Conservation (phyloP, 306 rosid species). For the Sesbania bispinosa region DNA sequence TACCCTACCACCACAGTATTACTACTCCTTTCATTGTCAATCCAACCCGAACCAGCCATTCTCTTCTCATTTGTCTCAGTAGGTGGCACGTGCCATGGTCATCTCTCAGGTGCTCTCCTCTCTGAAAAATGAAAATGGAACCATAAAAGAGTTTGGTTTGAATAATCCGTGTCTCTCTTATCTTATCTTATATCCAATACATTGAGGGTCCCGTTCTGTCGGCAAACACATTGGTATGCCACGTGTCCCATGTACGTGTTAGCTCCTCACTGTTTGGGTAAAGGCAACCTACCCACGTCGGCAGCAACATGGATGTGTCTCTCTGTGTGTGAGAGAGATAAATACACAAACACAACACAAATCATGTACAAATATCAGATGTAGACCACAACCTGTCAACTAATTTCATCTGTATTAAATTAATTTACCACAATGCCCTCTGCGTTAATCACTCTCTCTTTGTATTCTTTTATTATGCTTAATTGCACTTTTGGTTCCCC, state of each 20-base stretch:
- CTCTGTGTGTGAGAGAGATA: too few species aligned
- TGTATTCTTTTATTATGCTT: too few species aligned
- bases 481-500: too few species aligned
- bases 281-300: background rate
- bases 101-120: background rate
- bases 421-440: background rate
- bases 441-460: background rate
- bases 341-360: background rate
- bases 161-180: too few species aligned
- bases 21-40: conserved; percentile 15
- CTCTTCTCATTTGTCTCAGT: background rate
- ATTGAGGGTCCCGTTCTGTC: conserved; percentile 23
- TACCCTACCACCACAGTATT: background rate
- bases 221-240: conserved; percentile 17
- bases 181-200: background rate
- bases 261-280: background rate
- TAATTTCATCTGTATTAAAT: background rate
- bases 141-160: background rate
- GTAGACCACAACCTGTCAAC: background rate
- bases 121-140: background rate
- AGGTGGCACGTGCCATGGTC: background rate
- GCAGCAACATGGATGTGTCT: background rate
- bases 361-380: background rate
- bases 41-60: background rate
- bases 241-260: conserved; percentile 21